Percentiles rank a stretch among this genome's conserved stretches.
Conservation (phyloP, 805 yeast genomes). For the Kockiozyma suomiensis region DNA sequence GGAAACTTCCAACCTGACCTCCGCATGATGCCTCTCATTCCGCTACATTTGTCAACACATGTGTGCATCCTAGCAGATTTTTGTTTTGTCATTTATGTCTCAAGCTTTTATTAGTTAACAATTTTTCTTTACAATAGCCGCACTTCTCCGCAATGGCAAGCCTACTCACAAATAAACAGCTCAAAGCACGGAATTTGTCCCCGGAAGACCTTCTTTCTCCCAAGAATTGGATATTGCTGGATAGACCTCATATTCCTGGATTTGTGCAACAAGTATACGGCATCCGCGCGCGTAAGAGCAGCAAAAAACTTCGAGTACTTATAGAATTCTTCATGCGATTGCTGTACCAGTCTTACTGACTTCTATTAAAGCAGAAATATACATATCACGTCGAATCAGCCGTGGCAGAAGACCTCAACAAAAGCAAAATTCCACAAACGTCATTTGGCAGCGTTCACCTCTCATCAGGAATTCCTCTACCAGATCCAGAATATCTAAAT, state of each 20-base stretch:
- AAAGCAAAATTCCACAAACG: not conserved
- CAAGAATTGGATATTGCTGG: not conserved
- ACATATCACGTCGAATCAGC: not conserved
- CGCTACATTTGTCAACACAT: not conserved
- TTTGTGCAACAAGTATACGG: not conserved
- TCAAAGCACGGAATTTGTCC: not conserved
- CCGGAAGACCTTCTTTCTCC: not conserved
- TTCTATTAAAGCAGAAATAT: not conserved
- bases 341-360: not conserved
- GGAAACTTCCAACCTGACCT: not conserved
- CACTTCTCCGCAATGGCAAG: not conserved
- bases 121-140: too few species aligned
- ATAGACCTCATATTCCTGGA: not conserved
- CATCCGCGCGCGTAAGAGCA: not conserved
- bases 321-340: not conserved
- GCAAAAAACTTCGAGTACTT: not conserved
- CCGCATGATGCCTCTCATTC: slow-evolving; percentile 1
- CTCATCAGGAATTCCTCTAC: not conserved
- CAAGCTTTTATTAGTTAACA: too few species aligned
- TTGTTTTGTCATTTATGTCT: too few species aligned
- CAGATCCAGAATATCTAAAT: not conserved
- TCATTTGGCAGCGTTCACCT: not conserved
- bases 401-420: too few species aligned
- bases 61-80: not conserved
- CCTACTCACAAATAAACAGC: not conserved